phyloP scores from a whole-genome alignment of 192 early-diverging fungal genomes.

The Coemansia sp. region DNA sequence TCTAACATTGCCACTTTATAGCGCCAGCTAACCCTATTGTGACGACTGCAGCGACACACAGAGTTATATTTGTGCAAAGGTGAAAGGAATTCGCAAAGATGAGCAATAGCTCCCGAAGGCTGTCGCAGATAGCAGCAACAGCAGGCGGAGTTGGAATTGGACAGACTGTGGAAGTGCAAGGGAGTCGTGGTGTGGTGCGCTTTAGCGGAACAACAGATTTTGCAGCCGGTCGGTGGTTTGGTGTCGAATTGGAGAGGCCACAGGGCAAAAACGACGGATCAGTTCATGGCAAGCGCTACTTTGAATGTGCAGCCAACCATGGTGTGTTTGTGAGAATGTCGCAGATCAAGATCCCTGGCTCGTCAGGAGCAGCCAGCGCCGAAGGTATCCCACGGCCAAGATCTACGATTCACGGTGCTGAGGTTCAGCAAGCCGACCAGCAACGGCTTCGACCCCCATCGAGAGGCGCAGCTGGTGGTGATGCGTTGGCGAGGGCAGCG shows the following conservation, averaged over 20 bases:
- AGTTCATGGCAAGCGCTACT: constrained; percentile 75
- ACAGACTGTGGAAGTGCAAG: constrained; percentile 59
- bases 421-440: constrained; percentile 15
- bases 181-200: constrained; percentile 66
- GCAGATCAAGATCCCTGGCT: constrained; percentile 54
- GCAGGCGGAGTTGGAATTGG: constrained; percentile 32
- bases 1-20: no score
- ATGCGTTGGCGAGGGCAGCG: constrained; percentile 17
- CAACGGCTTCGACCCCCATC: constrained; percentile 6
- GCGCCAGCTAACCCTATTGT: constrained; percentile 6
- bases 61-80: no score
- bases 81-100: constrained; percentile 1
- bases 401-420: constrained; percentile 24
- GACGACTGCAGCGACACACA: neutral
- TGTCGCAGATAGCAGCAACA: constrained; percentile 12
- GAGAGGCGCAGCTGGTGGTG: neutral
- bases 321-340: constrained; percentile 77
- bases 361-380: neutral
- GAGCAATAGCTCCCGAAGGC: constrained; percentile 28
- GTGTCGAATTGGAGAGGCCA: constrained; percentile 78
- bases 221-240: constrained; percentile 83
- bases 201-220: constrained; percentile 82
- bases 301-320: constrained; percentile 68
- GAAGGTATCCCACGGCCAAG: neutral
- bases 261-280: constrained; percentile 78